Conservation (phyloP, 1,139 yeast species). For the Candida sp. region DNA sequence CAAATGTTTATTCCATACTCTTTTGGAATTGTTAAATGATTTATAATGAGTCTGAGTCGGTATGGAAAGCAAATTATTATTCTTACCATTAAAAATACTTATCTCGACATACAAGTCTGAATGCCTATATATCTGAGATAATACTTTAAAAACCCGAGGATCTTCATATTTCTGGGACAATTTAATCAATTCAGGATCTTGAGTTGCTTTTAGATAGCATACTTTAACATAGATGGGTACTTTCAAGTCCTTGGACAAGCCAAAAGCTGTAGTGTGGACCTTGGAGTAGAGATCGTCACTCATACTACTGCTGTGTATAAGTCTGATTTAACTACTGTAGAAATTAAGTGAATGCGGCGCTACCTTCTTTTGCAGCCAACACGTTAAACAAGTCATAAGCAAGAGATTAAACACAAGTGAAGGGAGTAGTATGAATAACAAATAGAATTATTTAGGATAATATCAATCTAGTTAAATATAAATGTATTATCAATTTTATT, state of each 20-base stretch:
- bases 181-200: conserved; percentile 30
- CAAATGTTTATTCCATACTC: conserved; percentile 57
- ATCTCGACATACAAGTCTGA: conserved; percentile 66
- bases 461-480: too few species aligned
- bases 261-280: conserved; percentile 51
- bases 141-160: conserved; percentile 48
- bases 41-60: conserved; percentile 68
- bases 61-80: conserved; percentile 59
- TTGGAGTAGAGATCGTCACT: conserved; percentile 1
- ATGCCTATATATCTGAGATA: conserved; percentile 46
- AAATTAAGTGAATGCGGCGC: not conserved
- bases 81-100: conserved; percentile 52
- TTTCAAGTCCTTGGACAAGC: conserved; percentile 69
- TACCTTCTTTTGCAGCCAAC: not conserved
- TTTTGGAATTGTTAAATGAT: conserved; percentile 46
- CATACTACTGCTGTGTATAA: not conserved
- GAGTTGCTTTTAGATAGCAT: conserved; percentile 28
- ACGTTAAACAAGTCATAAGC: not conserved
- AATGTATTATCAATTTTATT: too few species aligned
- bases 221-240: conserved; percentile 43
- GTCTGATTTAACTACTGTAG: too few species aligned
- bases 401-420: not conserved
- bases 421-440: not conserved
- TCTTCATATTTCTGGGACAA: conserved; percentile 54
- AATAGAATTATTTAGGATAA: too few species aligned